Evolutionary conservation across 495 filamentous ascomycete species (phyloP).

Genomic region (Penicillium cosmopolitanum): DNA sequence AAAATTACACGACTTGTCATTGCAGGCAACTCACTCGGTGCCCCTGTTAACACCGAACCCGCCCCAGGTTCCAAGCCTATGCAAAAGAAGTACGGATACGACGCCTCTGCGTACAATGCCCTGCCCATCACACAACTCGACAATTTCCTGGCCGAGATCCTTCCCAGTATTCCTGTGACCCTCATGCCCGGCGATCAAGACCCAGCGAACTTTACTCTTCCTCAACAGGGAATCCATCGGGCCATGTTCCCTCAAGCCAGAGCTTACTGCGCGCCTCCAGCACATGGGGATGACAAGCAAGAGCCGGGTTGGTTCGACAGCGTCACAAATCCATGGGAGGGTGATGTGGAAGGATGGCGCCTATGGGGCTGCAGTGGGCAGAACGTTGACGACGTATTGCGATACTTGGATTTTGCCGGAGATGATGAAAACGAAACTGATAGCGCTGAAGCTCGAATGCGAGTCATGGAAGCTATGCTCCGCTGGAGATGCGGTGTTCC

Average conservation of each 20-base stretch:
- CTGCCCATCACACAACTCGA: conserved; percentile 82
- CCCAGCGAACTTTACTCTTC: conserved; percentile 78
- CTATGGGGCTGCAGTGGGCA: conserved; percentile 86
- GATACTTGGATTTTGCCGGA: conserved; percentile 66
- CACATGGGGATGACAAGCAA: conserved; percentile 45
- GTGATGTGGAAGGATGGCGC: conserved; percentile 83
- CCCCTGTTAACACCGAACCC: conserved; percentile 46
- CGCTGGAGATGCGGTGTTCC: conserved; percentile 92
- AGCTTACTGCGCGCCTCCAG: conserved; percentile 59
- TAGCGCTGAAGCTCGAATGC: conserved; percentile 70
- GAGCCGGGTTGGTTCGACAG: conserved; percentile 80
- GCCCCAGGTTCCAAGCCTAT: conserved; percentile 43
- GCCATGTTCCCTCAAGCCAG: conserved; percentile 80
- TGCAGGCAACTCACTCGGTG: conserved; percentile 83
- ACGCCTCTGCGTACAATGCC: conserved; percentile 83
- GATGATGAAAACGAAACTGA: conserved; percentile 33
- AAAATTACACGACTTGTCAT: conserved; percentile 85
- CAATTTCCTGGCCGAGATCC: conserved; percentile 74
- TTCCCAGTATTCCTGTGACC: conserved; percentile 81
- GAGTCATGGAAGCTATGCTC: conserved; percentile 89
- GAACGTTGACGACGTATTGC: conserved; percentile 90
- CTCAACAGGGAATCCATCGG: conserved; percentile 81
- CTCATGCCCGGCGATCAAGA: conserved; percentile 75
- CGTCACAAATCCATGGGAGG: conserved; percentile 93
- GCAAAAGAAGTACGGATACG: conserved; percentile 92